Evolutionary conservation across 805 yeast genomes (phyloP), one percentile per base, ranked within the genome.

Genomic region (Candida ficus): DNA sequence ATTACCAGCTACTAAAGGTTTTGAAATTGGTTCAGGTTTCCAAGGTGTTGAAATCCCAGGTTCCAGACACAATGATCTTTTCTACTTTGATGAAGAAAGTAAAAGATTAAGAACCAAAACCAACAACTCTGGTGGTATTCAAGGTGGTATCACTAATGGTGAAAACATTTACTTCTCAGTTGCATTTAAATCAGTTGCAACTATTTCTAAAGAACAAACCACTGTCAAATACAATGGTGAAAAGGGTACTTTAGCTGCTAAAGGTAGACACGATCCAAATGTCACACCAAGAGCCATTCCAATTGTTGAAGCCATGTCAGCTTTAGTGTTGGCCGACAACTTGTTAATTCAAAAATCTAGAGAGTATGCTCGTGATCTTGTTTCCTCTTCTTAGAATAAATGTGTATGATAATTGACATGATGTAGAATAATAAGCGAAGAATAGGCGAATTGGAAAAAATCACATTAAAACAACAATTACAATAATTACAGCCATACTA

Each of bases 211-310:
- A 70, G 93, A 84, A 56, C 99, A 93, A 70, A 66, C 71, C 31
- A 93, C 99, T 14, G 77, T 88, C 21, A 76, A 93, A 35, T 93
- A 90, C 67, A 90, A 85, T 20, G 99, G 99, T 55, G 73, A 75
- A 51, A 78, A 68, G 37, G 99, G 99, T 58, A 78, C 82, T 9
- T 72, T 93, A 45, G 95, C 93, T 39, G 96, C 99, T 27, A 82
- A 91, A 62, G 99, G 99, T 42, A 85, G 99, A 74, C 99, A 93
- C 58, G 99, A 93, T 62, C 99, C 99, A 26, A 87, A 90, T 57
- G 99, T 93, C 41, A 95, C 95, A 17, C 99, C 99, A 50, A 80
- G 99, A 64, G 99, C 99, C 29, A 88, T 93, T 46, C 98, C 99
- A 38, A 93, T 93, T 57, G 98, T 93, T 23, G 99, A 93, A 70